phyloP scores from a whole-genome alignment of 257 asterid genomes.

The Solanum lignicaule region DNA sequence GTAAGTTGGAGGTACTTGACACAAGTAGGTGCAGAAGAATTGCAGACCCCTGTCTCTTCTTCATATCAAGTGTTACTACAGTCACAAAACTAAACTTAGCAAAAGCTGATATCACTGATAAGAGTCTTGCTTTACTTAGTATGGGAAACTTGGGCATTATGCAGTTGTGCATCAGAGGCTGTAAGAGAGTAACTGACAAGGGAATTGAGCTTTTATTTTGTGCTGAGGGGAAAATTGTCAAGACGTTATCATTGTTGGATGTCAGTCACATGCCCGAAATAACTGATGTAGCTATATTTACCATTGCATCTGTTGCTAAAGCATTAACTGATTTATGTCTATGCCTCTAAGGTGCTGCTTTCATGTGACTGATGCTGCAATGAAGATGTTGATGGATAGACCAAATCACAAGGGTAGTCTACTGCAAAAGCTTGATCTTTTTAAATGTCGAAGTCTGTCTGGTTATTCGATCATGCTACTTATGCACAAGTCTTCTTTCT shows the following conservation, averaged over 20 bases:
- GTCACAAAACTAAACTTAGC: conserved; percentile 48
- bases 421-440: conserved; percentile 52
- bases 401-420: conserved; percentile 5
- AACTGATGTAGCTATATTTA: conserved; percentile 46
- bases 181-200: conserved; percentile 47
- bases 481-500: conserved; percentile 12
- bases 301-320: conserved; percentile 31
- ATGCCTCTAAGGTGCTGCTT: conserved; percentile 61
- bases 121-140: conserved; percentile 48
- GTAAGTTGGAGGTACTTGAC: conserved; percentile 45
- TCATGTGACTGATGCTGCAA: conserved; percentile 43
- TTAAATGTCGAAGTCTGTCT: conserved; percentile 37
- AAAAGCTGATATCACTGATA: conserved; percentile 69
- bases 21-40: conserved; percentile 61
- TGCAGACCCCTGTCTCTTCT: conserved; percentile 44
- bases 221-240: conserved; percentile 29
- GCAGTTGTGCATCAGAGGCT: conserved; percentile 51
- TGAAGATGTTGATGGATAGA: conserved; percentile 29
- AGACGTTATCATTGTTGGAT: conserved; percentile 44
- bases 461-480: conserved; percentile 2
- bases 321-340: conserved; percentile 55
- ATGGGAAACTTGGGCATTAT: conserved; percentile 34
- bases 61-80: conserved; percentile 35
- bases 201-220: conserved; percentile 44
- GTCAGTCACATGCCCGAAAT: conserved; percentile 59